These are phyloP conservation scores for Cenococcum geophilum DNA, from an alignment of 495 filamentous ascomycete species.

Conservation along the genomic window DNA sequence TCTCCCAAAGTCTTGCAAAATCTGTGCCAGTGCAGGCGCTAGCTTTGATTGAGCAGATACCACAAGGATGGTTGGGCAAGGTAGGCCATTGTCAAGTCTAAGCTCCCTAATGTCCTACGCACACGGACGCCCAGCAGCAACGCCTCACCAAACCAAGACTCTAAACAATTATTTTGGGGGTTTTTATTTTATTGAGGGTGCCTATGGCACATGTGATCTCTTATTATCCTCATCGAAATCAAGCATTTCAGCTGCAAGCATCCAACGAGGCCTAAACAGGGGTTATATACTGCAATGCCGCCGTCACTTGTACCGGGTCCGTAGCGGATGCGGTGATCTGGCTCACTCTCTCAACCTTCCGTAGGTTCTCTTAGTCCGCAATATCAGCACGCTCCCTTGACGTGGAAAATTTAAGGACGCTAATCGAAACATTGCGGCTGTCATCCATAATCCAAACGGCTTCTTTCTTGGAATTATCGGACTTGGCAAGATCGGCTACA, in stretches of 20 bases:
- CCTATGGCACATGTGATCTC: neutral
- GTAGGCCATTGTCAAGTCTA: constrained; percentile 40
- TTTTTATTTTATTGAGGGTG: too few relatives aligned
- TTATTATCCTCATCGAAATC: neutral
- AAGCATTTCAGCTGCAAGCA: constrained; percentile 1
- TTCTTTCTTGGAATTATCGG: constrained; percentile 58
- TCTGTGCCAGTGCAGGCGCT: constrained; percentile 68
- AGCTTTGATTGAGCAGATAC: constrained; percentile 76
- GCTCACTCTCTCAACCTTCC: constrained; percentile 61
- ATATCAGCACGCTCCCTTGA: constrained; percentile 44
- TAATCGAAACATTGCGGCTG: constrained; percentile 51
- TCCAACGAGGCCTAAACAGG: constrained; percentile 37
- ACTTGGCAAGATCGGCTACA: constrained; percentile 62
- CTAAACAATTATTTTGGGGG: too few relatives aligned
- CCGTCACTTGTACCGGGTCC: constrained; percentile 61
- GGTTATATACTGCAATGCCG: constrained; percentile 66
- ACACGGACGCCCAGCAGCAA: too few relatives aligned
- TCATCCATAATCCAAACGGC: constrained; percentile 53
- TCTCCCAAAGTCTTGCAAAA: constrained; percentile 57
- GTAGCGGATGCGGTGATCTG: constrained; percentile 60
- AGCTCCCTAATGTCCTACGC: too few relatives aligned
- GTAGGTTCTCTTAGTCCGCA: constrained; percentile 56
- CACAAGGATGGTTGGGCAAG: constrained; percentile 57
- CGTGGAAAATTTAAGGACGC: constrained; percentile 48
- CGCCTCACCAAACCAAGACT: too few relatives aligned